phyloP scores from a whole-genome alignment of 2,329 filamentous ascomycete species.

The Alternaria metachromatica region DNA sequence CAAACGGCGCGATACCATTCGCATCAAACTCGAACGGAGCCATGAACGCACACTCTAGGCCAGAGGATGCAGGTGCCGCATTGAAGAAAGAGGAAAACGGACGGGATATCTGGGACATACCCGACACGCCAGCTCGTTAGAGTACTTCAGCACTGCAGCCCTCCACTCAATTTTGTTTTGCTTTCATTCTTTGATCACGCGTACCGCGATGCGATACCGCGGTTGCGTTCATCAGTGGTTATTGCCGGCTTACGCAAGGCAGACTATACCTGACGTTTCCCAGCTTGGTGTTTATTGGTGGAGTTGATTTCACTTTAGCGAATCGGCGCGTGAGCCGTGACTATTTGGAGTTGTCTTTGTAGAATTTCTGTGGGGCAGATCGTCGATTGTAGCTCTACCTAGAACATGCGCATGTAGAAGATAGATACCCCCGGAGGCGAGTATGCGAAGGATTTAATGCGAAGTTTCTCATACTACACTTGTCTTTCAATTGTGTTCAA shows the following conservation, averaged over 20 bases:
- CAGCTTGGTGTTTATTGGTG: constrained; percentile 7
- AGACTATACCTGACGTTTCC: background rate
- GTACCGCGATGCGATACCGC: background rate
- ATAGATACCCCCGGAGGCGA: constrained; percentile 4
- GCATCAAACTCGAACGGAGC: constrained; percentile 28
- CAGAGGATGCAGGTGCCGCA: background rate
- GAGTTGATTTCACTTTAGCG: background rate
- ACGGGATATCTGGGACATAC: constrained; percentile 54
- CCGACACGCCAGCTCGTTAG: constrained; percentile 50
- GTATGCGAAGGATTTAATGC: background rate
- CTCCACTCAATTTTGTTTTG: background rate
- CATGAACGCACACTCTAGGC: background rate
- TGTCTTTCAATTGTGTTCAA: background rate
- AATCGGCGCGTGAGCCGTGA: constrained; percentile 7
- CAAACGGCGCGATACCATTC: constrained; percentile 48
- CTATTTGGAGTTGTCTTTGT: constrained; percentile 1
- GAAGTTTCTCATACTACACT: background rate
- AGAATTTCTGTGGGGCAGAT: background rate
- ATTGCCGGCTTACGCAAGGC: constrained; percentile 2
- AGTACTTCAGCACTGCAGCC: background rate
- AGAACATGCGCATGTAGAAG: constrained; percentile 4
- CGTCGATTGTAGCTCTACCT: background rate
- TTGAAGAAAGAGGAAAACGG: constrained; percentile 14
- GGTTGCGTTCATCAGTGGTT: constrained; percentile 2
- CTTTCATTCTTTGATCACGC: background rate